Conservation (phyloP, 257 asterid genomes). For the Solanum paucissectum region DNA sequence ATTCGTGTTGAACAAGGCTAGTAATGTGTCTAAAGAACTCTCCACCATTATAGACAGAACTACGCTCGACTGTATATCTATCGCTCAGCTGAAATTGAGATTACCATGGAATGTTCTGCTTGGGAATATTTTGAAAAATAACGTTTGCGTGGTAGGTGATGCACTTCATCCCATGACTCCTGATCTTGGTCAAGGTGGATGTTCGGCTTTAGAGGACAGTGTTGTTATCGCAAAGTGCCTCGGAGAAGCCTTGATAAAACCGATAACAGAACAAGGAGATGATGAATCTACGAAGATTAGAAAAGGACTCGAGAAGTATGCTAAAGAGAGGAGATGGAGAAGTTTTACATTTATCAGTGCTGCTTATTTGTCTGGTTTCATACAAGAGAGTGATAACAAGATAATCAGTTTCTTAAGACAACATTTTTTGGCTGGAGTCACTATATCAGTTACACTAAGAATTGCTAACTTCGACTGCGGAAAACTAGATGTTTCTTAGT, state of each 20-base stretch:
- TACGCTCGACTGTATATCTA: constrained; percentile 26
- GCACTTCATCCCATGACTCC: constrained; percentile 90
- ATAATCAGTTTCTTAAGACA: constrained; percentile 38
- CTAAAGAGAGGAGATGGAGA: constrained; percentile 61
- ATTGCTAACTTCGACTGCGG: constrained; percentile 47
- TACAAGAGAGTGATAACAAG: constrained; percentile 45
- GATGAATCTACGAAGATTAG: constrained; percentile 5
- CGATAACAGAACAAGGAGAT: background rate
- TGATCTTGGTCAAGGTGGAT: constrained; percentile 76
- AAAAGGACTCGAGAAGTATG: constrained; percentile 35
- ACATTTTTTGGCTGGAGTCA: constrained; percentile 20
- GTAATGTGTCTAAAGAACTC: constrained; percentile 17
- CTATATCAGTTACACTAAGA: constrained; percentile 8
- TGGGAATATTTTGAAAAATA: constrained; percentile 31
- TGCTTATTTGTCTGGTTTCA: constrained; percentile 42
- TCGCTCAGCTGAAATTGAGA: constrained; percentile 37
- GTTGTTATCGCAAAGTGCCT: constrained; percentile 56
- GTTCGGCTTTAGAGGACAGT: constrained; percentile 62
- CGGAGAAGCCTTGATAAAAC: constrained; percentile 16
- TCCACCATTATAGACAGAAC: constrained; percentile 37
- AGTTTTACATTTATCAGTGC: constrained; percentile 44
- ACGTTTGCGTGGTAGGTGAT: constrained; percentile 58
- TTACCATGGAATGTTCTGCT: constrained; percentile 49
- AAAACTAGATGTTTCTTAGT: background rate
- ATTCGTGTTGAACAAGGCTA: constrained; percentile 34